A percentile compares a stretch with the other conserved stretches of the same genome.
Evolutionary conservation across 306 rosid genomes (phyloP).

Genomic region (Psophocarpus tetragonolobus): DNA sequence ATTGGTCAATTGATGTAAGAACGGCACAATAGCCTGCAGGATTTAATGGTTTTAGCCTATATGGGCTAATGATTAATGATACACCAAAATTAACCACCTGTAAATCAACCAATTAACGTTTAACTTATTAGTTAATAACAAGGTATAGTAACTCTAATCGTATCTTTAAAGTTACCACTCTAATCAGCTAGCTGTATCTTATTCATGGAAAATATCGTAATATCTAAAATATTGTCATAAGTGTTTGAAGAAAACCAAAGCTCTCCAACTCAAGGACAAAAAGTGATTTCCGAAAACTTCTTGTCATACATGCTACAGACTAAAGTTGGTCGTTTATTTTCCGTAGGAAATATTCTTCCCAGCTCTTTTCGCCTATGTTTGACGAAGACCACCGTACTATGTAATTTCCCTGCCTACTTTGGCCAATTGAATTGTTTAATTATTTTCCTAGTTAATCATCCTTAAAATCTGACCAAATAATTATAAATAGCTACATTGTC

Average conservation of each 20-base stretch:
- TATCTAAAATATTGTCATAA: background rate
- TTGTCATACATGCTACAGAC: background rate
- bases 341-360: background rate
- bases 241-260: background rate
- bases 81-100: background rate
- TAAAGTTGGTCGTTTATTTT: background rate
- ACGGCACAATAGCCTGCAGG: background rate
- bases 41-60: background rate
- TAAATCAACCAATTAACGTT: background rate
- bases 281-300: background rate
- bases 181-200: background rate
- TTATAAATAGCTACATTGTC: background rate
- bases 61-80: background rate
- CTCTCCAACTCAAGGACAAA: background rate
- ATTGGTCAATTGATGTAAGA: no score
- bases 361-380: background rate
- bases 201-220: background rate
- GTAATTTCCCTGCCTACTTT: background rate
- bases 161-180: no score
- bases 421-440: background rate
- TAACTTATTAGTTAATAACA: background rate
- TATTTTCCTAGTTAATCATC: background rate
- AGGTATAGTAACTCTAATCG: background rate
- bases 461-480: background rate
- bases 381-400: background rate